Percentiles rank a stretch among this genome's conserved stretches.
Evolutionary conservation across 257 asterid species (phyloP).

Genomic region (Leptodermis oblonga): DNA sequence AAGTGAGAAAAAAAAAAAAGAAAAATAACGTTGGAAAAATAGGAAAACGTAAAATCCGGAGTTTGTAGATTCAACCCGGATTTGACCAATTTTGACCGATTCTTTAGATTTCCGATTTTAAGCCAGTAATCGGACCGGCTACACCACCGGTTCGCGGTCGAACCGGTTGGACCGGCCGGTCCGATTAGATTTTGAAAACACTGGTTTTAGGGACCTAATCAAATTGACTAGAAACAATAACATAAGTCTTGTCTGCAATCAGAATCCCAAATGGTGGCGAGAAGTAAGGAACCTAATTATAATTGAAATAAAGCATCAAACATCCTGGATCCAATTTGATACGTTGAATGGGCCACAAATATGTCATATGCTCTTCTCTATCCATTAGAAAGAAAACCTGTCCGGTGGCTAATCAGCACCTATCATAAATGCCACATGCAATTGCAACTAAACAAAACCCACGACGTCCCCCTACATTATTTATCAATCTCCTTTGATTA

Average conservation of each 20-base stretch:
- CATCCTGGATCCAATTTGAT: neutral
- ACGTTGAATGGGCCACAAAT: neutral
- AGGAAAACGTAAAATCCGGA: too few species aligned
- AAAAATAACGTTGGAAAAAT: too few species aligned
- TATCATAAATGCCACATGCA: conserved; percentile 24
- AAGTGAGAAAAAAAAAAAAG: too few species aligned
- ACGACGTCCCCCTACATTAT: neutral
- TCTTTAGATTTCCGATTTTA: too few species aligned
- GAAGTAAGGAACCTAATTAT: conserved; percentile 7
- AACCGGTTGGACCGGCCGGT: too few species aligned
- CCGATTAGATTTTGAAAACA: too few species aligned
- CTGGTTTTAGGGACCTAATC: too few species aligned
- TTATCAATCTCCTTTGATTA: neutral
- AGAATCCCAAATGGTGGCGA: neutral
- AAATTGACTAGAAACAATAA: neutral
- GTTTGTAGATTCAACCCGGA: too few species aligned
- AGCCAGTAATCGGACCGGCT: too few species aligned
- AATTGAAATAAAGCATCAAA: neutral
- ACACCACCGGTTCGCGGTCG: too few species aligned
- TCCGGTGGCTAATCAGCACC: conserved; percentile 11
- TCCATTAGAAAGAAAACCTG: conserved; percentile 1
- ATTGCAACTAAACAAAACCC: neutral
- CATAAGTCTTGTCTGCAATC: neutral
- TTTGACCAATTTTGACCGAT: too few species aligned
- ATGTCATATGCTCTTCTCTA: neutral